phyloP scores from a whole-genome alignment of 371 early-diverging fungal species.

The Aphelidium insulamus region DNA sequence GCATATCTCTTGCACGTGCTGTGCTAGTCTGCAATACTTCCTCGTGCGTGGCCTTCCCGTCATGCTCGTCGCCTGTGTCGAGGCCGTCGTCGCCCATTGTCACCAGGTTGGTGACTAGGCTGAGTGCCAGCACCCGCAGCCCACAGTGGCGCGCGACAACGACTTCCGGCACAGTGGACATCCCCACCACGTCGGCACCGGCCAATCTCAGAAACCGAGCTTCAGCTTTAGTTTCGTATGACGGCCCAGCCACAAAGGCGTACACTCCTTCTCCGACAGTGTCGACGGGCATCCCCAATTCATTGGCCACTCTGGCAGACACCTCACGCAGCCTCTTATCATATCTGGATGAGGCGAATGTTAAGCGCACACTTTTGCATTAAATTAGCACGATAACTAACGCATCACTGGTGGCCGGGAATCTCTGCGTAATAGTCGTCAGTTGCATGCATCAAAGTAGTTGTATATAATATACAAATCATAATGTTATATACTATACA shows the following conservation, averaged over 20 bases:
- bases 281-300: slow-evolving; percentile 5
- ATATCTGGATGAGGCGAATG: too few relatives aligned
- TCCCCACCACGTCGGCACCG: slow-evolving; percentile 81
- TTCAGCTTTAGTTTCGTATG: slow-evolving; percentile 77
- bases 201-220: slow-evolving; percentile 41
- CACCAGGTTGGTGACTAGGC: slow-evolving; percentile 67
- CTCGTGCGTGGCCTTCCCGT: slow-evolving; percentile 50
- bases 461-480: too few relatives aligned
- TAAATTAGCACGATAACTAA: too few relatives aligned
- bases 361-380: too few relatives aligned
- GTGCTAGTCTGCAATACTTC: slow-evolving; percentile 64
- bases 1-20: slow-evolving; percentile 47
- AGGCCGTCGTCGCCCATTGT: slow-evolving; percentile 23
- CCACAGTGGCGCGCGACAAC: slow-evolving; percentile 78
- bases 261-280: slow-evolving; percentile 59
- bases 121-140: slow-evolving; percentile 59
- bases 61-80: slow-evolving; percentile 18
- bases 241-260: slow-evolving; percentile 66
- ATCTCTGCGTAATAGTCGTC: too few relatives aligned
- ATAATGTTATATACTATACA: too few relatives aligned
- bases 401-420: slow-evolving; percentile 73
- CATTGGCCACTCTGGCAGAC: too few relatives aligned
- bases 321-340: slow-evolving; percentile 7
- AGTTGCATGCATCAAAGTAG: too few relatives aligned
- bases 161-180: slow-evolving; percentile 92